A percentile compares a stretch with the other conserved stretches of the same genome.
These are phyloP conservation scores for Daldinia decipiens DNA, from an alignment of 495 filamentous ascomycete species.

Conservation along the genomic window DNA sequence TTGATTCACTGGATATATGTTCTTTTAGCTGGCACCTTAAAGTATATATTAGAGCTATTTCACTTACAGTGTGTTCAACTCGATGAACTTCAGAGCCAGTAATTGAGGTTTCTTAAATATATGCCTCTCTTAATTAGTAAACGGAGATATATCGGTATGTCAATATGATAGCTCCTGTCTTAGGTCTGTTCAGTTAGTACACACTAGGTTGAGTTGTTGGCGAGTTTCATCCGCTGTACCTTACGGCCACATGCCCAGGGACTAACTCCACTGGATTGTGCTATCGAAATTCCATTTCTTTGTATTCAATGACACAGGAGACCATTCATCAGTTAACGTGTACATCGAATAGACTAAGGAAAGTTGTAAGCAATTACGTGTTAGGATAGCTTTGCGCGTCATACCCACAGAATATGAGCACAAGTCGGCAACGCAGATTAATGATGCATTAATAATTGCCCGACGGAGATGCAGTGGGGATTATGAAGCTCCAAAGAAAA, in stretches of 20 bases:
- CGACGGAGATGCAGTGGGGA: slow-evolving; percentile 6
- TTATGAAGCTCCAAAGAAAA: slow-evolving; percentile 5
- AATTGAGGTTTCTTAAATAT: neutral
- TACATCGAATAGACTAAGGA: neutral
- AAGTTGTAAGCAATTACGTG: neutral
- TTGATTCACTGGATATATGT: neutral
- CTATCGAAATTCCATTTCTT: neutral
- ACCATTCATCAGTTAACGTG: too few relatives aligned
- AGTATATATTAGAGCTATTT: too few relatives aligned
- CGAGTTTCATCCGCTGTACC: neutral
- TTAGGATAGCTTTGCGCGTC: neutral
- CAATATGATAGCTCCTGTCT: neutral
- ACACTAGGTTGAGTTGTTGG: neutral
- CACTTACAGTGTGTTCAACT: neutral
- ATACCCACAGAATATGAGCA: neutral
- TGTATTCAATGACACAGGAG: neutral
- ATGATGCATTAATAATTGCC: slow-evolving; percentile 7
- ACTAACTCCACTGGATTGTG: neutral
- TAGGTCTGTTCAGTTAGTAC: neutral
- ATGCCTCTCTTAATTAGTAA: neutral
- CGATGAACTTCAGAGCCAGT: neutral
- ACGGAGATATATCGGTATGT: neutral
- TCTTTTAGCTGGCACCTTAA: too few relatives aligned
- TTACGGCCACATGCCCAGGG: neutral
- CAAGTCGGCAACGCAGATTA: neutral